phyloP scores from a whole-genome alignment of 371 early-diverging fungal species.

The Actinomortierella ambigua region DNA sequence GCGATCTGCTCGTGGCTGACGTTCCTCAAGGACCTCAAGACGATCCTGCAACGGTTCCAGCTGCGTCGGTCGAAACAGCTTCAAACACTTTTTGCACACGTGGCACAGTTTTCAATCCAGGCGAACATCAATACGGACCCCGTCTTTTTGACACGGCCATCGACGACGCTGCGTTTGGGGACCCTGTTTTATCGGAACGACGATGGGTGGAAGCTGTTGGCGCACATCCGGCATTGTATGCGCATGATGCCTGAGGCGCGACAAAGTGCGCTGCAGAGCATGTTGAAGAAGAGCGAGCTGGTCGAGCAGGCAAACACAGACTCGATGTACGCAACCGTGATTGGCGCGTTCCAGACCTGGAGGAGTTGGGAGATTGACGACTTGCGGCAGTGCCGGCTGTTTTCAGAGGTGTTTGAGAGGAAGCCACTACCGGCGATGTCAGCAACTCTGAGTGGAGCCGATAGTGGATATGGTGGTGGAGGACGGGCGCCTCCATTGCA shows the following conservation, averaged over 20 bases:
- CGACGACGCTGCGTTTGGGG: conserved; percentile 73
- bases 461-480: background rate
- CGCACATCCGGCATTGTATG: conserved; percentile 71
- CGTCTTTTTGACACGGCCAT: conserved; percentile 73
- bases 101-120: conserved; percentile 62
- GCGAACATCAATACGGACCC: conserved; percentile 66
- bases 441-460: no score
- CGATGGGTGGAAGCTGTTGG: conserved; percentile 80
- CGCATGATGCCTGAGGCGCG: conserved; percentile 49
- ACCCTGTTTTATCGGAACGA: conserved; percentile 67
- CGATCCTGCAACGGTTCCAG: conserved; percentile 59
- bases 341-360: conserved; percentile 64
- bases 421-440: conserved; percentile 15
- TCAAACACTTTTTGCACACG: conserved; percentile 63
- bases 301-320: conserved; percentile 47
- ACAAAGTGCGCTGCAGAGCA: conserved; percentile 52
- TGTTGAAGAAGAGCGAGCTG: conserved; percentile 51
- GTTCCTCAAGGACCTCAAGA: conserved; percentile 67
- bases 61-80: conserved; percentile 59
- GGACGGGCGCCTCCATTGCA: no score
- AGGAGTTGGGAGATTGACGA: conserved; percentile 72
- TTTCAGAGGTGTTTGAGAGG: conserved; percentile 57
- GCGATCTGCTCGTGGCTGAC: conserved; percentile 76
- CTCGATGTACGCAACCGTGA: conserved; percentile 56
- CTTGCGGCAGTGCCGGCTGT: conserved; percentile 53